These are phyloP conservation scores for Tremella yokohamensis DNA, from an alignment of 768 basidiomycete genomes.

Conservation along the genomic window DNA sequence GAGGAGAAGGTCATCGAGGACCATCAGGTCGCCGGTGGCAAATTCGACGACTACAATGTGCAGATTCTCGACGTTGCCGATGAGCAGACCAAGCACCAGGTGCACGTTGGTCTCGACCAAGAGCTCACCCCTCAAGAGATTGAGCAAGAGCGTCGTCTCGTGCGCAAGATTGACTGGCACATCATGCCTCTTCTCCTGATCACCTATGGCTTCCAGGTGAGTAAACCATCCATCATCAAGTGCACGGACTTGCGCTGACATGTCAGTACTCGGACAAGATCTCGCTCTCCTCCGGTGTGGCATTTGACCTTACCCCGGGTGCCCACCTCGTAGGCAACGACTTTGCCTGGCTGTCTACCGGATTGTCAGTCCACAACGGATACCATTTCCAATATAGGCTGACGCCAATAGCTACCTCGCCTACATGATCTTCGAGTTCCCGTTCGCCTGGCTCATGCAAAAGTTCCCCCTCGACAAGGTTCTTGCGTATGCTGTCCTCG, in stretches of 20 bases:
- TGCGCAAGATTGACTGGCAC: slow-evolving; percentile 27
- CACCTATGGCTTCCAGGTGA: slow-evolving; percentile 16
- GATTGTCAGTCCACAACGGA: slow-evolving; percentile 13
- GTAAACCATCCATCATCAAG: background rate
- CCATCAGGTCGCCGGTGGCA: background rate
- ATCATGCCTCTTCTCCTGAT: slow-evolving; percentile 25
- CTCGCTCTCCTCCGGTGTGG: slow-evolving; percentile 22
- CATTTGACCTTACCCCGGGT: slow-evolving; percentile 15
- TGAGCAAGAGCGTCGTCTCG: slow-evolving; percentile 7
- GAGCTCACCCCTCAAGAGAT: slow-evolving; percentile 14
- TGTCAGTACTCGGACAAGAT: slow-evolving; percentile 26
- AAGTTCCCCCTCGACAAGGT: slow-evolving; percentile 23
- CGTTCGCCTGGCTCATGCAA: slow-evolving; percentile 22
- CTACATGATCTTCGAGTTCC: slow-evolving; percentile 22
- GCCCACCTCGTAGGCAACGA: slow-evolving; percentile 18
- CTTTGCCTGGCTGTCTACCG: slow-evolving; percentile 23
- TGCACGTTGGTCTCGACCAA: slow-evolving; percentile 13
- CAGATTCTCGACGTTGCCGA: slow-evolving; percentile 14
- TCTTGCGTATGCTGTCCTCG: slow-evolving; percentile 14
- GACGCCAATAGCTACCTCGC: slow-evolving; percentile 16
- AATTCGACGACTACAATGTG: slow-evolving; percentile 4
- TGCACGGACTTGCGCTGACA: background rate
- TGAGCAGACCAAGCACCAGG: slow-evolving; percentile 12
- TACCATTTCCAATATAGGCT: background rate
- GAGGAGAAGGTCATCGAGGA: no score